Evolutionary conservation across 768 basidiomycete species (phyloP).

Genomic region (Mycena amicta): DNA sequence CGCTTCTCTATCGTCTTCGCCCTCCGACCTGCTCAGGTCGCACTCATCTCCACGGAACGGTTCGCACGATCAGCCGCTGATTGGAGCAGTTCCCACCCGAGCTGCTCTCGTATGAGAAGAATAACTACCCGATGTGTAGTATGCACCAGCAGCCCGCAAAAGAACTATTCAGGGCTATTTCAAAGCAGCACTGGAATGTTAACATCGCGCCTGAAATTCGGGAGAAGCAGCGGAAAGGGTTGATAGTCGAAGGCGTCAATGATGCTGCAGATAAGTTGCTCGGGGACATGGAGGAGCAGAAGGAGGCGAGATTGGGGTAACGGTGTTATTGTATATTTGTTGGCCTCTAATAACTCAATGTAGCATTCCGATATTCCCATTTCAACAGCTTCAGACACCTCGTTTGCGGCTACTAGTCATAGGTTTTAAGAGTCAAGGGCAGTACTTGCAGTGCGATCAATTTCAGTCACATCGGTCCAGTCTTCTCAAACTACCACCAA

Average conservation of each 20-base stretch:
- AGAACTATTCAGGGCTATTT: conserved; percentile 10
- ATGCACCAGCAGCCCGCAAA: conserved; percentile 14
- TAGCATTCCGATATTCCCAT: background rate
- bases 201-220: conserved; percentile 19
- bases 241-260: background rate
- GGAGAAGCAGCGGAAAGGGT: conserved; percentile 13
- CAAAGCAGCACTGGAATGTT: conserved; percentile 17
- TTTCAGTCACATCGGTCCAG: too few species aligned
- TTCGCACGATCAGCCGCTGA: conserved; percentile 12
- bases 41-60: conserved; percentile 3
- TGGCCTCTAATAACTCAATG: background rate
- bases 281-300: background rate
- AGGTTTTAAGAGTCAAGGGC: too few species aligned
- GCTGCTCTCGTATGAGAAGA: background rate
- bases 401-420: too few species aligned
- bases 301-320: background rate
- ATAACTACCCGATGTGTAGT: conserved; percentile 13
- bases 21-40: conserved; percentile 11
- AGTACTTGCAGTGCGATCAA: too few species aligned
- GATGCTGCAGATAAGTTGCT: background rate
- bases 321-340: background rate
- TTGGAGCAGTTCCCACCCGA: conserved; percentile 10
- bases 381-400: background rate
- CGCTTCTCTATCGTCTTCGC: conserved; percentile 22
- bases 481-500: too few species aligned